Evolutionary conservation across 2,329 filamentous ascomycete genomes (phyloP).

Genomic region (Trichoderma harzianum): DNA sequence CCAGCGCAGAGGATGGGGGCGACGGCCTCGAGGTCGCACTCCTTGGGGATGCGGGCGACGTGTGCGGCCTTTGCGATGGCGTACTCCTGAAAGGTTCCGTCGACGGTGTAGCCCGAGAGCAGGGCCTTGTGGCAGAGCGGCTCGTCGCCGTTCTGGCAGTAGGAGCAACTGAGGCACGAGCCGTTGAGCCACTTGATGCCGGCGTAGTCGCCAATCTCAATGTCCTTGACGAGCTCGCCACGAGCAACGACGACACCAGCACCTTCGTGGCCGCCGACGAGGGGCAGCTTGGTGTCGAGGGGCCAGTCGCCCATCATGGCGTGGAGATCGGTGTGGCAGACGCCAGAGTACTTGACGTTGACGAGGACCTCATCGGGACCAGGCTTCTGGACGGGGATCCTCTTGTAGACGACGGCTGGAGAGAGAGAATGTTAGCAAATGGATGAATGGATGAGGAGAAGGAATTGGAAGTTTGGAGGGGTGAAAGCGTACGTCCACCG

Average conservation of each 20-base stretch:
- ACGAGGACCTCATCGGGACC: constrained; percentile 87
- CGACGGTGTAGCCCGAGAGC: constrained; percentile 88
- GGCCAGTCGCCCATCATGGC: constrained; percentile 91
- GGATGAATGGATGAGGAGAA: background rate
- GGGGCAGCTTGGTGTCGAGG: constrained; percentile 72
- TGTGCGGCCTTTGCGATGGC: constrained; percentile 82
- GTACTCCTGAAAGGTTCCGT: constrained; percentile 93
- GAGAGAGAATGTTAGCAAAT: background rate
- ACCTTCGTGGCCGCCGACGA: constrained; percentile 78
- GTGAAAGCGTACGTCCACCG: constrained; percentile 58
- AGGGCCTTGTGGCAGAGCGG: constrained; percentile 72
- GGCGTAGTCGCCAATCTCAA: constrained; percentile 78
- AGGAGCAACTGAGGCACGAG: constrained; percentile 76
- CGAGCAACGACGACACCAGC: constrained; percentile 79
- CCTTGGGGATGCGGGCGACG: constrained; percentile 76
- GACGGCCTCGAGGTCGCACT: constrained; percentile 70
- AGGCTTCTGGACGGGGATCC: constrained; percentile 77
- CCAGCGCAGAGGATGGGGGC: constrained; percentile 80
- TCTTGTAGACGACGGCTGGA: constrained; percentile 65
- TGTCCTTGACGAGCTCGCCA: constrained; percentile 71
- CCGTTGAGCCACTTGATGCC: constrained; percentile 95
- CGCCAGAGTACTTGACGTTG: constrained; percentile 86
- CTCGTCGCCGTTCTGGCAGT: constrained; percentile 79
- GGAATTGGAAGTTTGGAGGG: background rate
- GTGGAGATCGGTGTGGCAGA: constrained; percentile 82